Conservation (phyloP, 177 flowering plant species). For the Vitis hybrid region DNA sequence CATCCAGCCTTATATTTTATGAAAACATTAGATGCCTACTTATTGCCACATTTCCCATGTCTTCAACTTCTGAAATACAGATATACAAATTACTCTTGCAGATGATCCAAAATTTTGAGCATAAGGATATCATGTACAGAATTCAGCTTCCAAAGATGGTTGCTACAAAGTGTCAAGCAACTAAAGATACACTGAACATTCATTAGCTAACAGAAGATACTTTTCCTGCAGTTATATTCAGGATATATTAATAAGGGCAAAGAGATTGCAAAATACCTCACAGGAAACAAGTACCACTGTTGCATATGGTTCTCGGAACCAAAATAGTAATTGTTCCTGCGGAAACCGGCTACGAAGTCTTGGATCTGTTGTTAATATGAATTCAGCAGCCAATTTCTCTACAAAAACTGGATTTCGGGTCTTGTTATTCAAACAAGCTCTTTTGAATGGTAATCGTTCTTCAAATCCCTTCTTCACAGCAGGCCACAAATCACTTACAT, state of each 20-base stretch:
- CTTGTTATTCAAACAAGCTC: slow-evolving; percentile 83
- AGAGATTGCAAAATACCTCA: slow-evolving; percentile 58
- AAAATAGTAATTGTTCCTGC: slow-evolving; percentile 83
- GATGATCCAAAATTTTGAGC: too few species aligned
- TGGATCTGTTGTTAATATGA: slow-evolving; percentile 86
- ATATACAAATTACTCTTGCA: too few species aligned
- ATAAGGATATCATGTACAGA: too few species aligned
- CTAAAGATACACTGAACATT: too few species aligned
- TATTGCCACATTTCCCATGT: too few species aligned
- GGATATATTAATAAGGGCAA: neutral
- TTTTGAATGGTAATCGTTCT: slow-evolving; percentile 74
- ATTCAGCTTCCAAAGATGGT: too few species aligned
- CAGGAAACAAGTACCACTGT: slow-evolving; percentile 93
- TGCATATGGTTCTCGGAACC: slow-evolving; percentile 98
- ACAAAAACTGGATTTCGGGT: slow-evolving; percentile 82
- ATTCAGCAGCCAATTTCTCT: slow-evolving; percentile 80
- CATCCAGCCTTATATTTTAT: too few species aligned
- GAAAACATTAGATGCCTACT: too few species aligned
- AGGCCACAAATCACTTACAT: slow-evolving; percentile 96
- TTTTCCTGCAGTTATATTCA: too few species aligned
- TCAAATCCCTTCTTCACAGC: slow-evolving; percentile 67
- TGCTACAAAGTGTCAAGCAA: too few species aligned
- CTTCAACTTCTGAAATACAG: too few species aligned
- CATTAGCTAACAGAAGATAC: too few species aligned
- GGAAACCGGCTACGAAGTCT: slow-evolving; percentile 96